phyloP scores from a whole-genome alignment of 495 filamentous ascomycete genomes.

The Aspergillus panamensis region DNA sequence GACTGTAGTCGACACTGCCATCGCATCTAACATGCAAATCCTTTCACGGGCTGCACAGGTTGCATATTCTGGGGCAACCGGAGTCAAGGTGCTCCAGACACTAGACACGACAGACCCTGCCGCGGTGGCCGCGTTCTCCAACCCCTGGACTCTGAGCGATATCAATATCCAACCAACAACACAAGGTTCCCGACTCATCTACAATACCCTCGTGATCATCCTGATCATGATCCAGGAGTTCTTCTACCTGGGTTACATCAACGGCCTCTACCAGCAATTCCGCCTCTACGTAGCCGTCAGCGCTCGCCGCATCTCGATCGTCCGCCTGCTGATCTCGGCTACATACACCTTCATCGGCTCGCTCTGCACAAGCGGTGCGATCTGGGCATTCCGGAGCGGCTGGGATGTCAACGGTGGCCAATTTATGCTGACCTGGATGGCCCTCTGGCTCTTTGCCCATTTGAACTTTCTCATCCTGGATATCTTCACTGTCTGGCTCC shows the following conservation, averaged over 20 bases:
- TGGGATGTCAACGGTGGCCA: slow-evolving; percentile 48
- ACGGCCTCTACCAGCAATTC: slow-evolving; percentile 42
- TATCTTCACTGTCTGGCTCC: slow-evolving; percentile 43
- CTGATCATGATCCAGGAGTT: slow-evolving; percentile 51
- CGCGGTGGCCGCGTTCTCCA: slow-evolving; percentile 34
- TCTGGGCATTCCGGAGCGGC: slow-evolving; percentile 49
- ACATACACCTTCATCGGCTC: slow-evolving; percentile 46
- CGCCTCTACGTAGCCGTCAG: slow-evolving; percentile 38
- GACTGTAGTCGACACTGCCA: slow-evolving; percentile 33
- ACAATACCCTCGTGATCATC: slow-evolving; percentile 52
- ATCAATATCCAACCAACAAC: slow-evolving; percentile 44
- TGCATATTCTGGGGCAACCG: slow-evolving; percentile 33
- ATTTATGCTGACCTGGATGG: slow-evolving; percentile 46
- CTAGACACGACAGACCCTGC: slow-evolving; percentile 29
- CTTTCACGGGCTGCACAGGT: slow-evolving; percentile 36
- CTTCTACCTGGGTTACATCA: slow-evolving; percentile 47
- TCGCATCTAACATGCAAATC: slow-evolving; percentile 26
- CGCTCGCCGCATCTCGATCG: slow-evolving; percentile 40
- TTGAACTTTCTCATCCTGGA: slow-evolving; percentile 50
- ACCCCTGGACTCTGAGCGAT: slow-evolving; percentile 39
- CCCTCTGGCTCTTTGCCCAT: slow-evolving; percentile 51
- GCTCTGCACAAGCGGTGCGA: slow-evolving; percentile 41
- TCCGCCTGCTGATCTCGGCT: slow-evolving; percentile 37
- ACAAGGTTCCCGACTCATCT: slow-evolving; percentile 49
- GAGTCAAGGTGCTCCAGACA: slow-evolving; percentile 24